Evolutionary conservation across 2,329 filamentous ascomycete species (phyloP).

Genomic region (Penicillium sp.): DNA sequence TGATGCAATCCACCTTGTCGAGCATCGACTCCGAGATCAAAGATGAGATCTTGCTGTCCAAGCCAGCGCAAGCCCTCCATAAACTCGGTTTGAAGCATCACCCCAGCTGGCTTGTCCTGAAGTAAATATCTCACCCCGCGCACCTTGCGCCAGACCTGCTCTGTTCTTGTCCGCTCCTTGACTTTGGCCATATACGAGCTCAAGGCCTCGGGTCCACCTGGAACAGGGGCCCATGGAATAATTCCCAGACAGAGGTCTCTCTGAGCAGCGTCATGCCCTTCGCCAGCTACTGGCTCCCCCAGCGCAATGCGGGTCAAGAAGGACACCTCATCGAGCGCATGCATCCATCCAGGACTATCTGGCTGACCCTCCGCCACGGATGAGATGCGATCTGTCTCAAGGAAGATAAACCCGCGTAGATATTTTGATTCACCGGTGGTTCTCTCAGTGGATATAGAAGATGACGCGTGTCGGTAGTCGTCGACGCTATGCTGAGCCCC

Average conservation of each 20-base stretch:
- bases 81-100: slow-evolving; percentile 65
- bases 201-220: slow-evolving; percentile 63
- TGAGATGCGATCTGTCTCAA: slow-evolving; percentile 78
- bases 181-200: slow-evolving; percentile 66
- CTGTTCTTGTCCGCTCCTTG: slow-evolving; percentile 57
- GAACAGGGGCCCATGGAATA: slow-evolving; percentile 84
- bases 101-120: slow-evolving; percentile 71
- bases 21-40: slow-evolving; percentile 84
- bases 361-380: slow-evolving; percentile 52
- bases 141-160: slow-evolving; percentile 65
- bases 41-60: slow-evolving; percentile 65
- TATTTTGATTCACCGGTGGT: slow-evolving; percentile 35
- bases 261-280: slow-evolving; percentile 59
- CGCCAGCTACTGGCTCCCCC: slow-evolving; percentile 58
- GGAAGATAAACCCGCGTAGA: slow-evolving; percentile 73
- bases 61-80: slow-evolving; percentile 67
- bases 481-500: slow-evolving; percentile 64
- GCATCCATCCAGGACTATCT: slow-evolving; percentile 58
- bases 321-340: slow-evolving; percentile 71
- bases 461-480: slow-evolving; percentile 60
- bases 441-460: slow-evolving; percentile 33
- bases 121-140: slow-evolving; percentile 82
- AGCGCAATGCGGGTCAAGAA: slow-evolving; percentile 68
- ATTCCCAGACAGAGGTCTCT: slow-evolving; percentile 65
- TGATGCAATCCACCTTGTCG: slow-evolving; percentile 74